These are phyloP conservation scores for Sporisorium scitamineum DNA, from an alignment of 1,284 basidiomycete species.

Conservation along the genomic window DNA sequence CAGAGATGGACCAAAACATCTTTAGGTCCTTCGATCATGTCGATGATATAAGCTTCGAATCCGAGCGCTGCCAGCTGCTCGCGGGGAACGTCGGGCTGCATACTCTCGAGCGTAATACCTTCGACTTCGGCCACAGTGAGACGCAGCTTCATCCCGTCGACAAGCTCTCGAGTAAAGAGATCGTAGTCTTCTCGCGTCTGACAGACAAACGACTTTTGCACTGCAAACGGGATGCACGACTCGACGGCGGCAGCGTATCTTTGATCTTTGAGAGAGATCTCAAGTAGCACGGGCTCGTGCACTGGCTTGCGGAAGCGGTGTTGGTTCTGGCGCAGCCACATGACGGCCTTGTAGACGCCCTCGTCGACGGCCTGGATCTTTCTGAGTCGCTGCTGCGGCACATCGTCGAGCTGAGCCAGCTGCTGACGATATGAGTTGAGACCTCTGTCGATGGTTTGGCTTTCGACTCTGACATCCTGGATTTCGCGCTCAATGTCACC, in stretches of 20 bases:
- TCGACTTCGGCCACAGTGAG: conserved; percentile 68
- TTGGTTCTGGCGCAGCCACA: conserved; percentile 81
- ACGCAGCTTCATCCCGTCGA: conserved; percentile 74
- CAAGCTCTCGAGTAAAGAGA: conserved; percentile 71
- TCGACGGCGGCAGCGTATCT: conserved; percentile 80
- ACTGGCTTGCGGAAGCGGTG: conserved; percentile 81
- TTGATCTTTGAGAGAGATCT: conserved; percentile 77
- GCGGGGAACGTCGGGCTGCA: conserved; percentile 40
- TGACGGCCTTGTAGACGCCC: conserved; percentile 77
- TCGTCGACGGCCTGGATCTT: conserved; percentile 72
- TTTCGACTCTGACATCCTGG: conserved; percentile 38
- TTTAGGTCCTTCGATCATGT: conserved; percentile 74
- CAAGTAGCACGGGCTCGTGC: conserved; percentile 84
- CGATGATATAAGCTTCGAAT: conserved; percentile 86
- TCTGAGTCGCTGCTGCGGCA: conserved; percentile 55
- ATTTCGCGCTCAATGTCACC: conserved; percentile 37
- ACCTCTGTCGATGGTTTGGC: conserved; percentile 25
- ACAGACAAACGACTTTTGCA: conserved; percentile 84
- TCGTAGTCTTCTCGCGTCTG: conserved; percentile 87
- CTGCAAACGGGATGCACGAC: conserved; percentile 74
- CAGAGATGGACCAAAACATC: conserved; percentile 71
- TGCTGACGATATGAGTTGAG: conserved; percentile 24
- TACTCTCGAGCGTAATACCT: conserved; percentile 32
- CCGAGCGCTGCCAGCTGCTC: conserved; percentile 76
- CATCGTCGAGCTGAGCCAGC: conserved; percentile 55